A percentile compares a stretch with the other conserved stretches of the same genome.
Evolutionary conservation across 805 yeast genomes (phyloP).

Genomic region (Wickerhamiella kurtzmanii): DNA sequence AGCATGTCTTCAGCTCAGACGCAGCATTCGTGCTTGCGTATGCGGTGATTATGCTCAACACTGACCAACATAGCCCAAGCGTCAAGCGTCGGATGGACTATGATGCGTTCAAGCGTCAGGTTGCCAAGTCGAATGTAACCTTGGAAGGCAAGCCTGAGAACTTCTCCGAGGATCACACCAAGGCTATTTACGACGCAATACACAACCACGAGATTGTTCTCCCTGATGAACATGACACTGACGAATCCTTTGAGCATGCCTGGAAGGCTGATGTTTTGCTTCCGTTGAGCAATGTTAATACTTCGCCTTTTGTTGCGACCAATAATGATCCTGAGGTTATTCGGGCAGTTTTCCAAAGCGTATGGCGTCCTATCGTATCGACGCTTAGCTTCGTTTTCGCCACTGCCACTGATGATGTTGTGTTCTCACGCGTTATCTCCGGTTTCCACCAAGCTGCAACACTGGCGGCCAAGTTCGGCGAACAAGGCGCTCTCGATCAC

Average conservation of each 20-base stretch:
- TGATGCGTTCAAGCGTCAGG: constrained; percentile 64
- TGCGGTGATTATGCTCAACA: constrained; percentile 86
- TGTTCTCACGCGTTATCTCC: constrained; percentile 74
- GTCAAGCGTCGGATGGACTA: constrained; percentile 84
- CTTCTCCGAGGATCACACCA: constrained; percentile 75
- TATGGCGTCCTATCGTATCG: constrained; percentile 51
- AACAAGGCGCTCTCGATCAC: constrained; percentile 45
- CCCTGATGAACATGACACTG: constrained; percentile 95
- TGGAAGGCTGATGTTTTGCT: constrained; percentile 28
- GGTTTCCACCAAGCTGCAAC: constrained; percentile 75
- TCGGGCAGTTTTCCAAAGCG: constrained; percentile 49
- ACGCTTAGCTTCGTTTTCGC: constrained; percentile 68
- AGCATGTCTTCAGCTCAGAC: constrained; percentile 52
- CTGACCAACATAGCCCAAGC: constrained; percentile 87
- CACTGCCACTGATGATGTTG: constrained; percentile 81
- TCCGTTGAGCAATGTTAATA: constrained; percentile 6
- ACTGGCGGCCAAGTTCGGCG: constrained; percentile 53
- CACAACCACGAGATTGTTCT: constrained; percentile 79
- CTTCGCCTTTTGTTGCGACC: constrained; percentile 17
- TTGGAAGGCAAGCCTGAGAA: constrained; percentile 30
- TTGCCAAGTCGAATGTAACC: constrained; percentile 61
- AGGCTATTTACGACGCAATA: constrained; percentile 67
- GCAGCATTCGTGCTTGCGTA: constrained; percentile 81
- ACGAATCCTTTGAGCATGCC: constrained; percentile 79
- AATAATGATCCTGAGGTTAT: constrained; percentile 39